Base-by-base conservation (phyloP, 805 yeast genomes). In the Wickerhamiella alocasiicola region DNA sequence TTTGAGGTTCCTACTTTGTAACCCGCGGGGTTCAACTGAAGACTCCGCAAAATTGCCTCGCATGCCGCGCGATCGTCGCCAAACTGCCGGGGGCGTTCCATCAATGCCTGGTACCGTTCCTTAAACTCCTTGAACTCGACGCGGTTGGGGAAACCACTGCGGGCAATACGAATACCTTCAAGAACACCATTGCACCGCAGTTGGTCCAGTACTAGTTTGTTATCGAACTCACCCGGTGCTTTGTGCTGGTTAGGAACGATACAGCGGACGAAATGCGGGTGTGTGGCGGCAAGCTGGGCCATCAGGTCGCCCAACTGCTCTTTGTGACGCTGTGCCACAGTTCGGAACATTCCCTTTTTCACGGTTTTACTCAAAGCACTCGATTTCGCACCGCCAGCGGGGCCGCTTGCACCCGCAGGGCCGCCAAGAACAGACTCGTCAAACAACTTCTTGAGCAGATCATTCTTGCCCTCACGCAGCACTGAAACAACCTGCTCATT, bases 191-290 rank as follows among this genome's bases (percentile, higher is more conserved):
- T 91, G 55, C 97, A 91, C 47, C 95, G 69, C 46, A 91, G 66
- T 61, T 91, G 99, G 39, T 81, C 88, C 33, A 91, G 64, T 6
- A 91, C 94, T 18, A 91, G 63, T 23, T 62, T 63, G 50, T 79
- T 83, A 51, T 83, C 84, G 52, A 91, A 81, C 28, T 66, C 63
- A 31, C 72, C 72, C 0, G 95, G 75, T 38, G 67, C 67, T 55
- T 88, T 87, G 33, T 70, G 65, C 45, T 74, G 72, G 55, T 91
- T 91, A 6, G 99, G 99, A 34, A 91, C 65, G 35, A 91, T 91
- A 59, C 99, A 91, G 51, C 99, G 74, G 18, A 91, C 96, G 56
- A 91, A 91, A 57, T 91, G 97, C 2, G 99, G 99, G 54, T 82
- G 85, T 0, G 98, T 91, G 9, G 73, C 63, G 2, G 74, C 66